Base-by-base conservation (phyloP, 257 asterid genomes). In the Capsicum chinense region DNA sequence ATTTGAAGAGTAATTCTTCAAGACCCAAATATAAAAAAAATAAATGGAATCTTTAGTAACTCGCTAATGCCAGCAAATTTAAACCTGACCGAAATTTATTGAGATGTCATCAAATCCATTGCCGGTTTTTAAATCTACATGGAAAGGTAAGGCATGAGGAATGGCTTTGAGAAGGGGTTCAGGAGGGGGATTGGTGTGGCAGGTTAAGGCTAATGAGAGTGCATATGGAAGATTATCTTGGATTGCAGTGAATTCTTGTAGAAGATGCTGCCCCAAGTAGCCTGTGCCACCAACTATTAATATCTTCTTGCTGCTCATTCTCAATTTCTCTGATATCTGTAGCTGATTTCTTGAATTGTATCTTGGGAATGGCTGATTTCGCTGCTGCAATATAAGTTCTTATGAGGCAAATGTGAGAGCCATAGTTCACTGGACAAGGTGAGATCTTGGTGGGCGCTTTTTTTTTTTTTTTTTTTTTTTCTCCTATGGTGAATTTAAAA, bases 221-320 rank as follows among this genome's bases (percentile, higher is more conserved):
- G 93, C 86, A 54, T 80, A 80, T 5, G 89, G 68, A 56, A 85
- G 19, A 44, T 84, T 66, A 47, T 86, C 83, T 17, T 86, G 84
- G 79, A 57, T 81, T 19, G 81, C 80, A 7, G 85, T 39, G 79
- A 96, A 88, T 14, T 92, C 91, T 84, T 89, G 95, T 47, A 94
- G 62, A 54, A 96, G 93, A 63, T 96, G 99, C 88, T 94, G 98
- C 16, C 99, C 99, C 87, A 96, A 88, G 91, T 94, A 96, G 70
- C 99, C 99, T 10, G 97, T 92, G 85, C 99, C 98, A 57, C 99
- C 99, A 13, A 91, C 90, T 7, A 94, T 84, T 80, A 97, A 82
- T 85, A 97, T 91, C 88, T 90, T 94, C 89, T 83, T 79, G 64
- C 71, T 84, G 90, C 84, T 89, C 74, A 84, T 82, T 81, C 33